These are phyloP conservation scores for Fusarium nisikadoi DNA, from an alignment of 2,329 filamentous ascomycete species.

Conservation along the genomic window DNA sequence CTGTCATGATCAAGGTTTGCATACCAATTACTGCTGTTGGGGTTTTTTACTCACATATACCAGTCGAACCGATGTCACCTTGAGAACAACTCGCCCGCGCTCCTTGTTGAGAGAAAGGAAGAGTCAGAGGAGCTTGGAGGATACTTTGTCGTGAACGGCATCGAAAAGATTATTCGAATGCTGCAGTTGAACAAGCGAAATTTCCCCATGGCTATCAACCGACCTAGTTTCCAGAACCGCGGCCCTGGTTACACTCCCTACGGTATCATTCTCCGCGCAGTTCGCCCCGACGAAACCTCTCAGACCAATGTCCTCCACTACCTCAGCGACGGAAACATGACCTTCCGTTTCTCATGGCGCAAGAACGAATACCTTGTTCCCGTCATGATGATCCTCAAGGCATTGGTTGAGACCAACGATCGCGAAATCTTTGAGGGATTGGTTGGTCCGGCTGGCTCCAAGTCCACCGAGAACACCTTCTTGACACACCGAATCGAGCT, in stretches of 20 bases:
- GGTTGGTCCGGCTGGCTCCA: conserved; percentile 79
- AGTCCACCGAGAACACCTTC: conserved; percentile 87
- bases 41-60: conserved; percentile 23
- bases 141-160: conserved; percentile 98
- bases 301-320: conserved; percentile 98
- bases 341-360: conserved; percentile 96
- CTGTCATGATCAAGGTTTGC: conserved; percentile 89
- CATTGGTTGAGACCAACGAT: conserved; percentile 94
- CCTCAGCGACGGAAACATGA: conserved; percentile 93
- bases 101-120: conserved; percentile 88
- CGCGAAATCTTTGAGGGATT: conserved; percentile 95
- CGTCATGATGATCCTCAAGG: conserved; percentile 96
- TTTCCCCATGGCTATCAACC: conserved; percentile 93
- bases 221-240: conserved; percentile 88
- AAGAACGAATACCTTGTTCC: conserved; percentile 98
- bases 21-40: neutral
- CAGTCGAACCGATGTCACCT: conserved; percentile 92
- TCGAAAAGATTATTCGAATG: conserved; percentile 95
- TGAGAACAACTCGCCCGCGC: conserved; percentile 82
- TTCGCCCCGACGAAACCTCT: conserved; percentile 96
- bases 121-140: conserved; percentile 96
- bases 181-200: conserved; percentile 91
- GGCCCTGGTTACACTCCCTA: conserved; percentile 88
- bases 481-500: conserved; percentile 94
- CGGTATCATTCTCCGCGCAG: conserved; percentile 90